phyloP scores from a whole-genome alignment of 78 protist species.

The Chrysochromulina tobinii region DNA sequence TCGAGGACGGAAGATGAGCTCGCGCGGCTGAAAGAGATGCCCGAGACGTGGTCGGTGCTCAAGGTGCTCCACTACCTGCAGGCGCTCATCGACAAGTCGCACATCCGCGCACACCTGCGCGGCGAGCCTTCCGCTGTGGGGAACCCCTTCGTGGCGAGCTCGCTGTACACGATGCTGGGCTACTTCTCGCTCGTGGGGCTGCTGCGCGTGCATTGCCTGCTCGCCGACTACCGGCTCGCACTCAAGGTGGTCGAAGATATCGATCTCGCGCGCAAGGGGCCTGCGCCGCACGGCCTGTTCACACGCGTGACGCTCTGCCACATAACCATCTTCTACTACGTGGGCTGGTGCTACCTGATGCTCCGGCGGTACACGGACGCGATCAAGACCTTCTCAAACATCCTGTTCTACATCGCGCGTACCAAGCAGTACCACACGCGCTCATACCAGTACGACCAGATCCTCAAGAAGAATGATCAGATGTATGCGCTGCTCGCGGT shows the following conservation, averaged over 20 bases:
- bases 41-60: slow-evolving; percentile 36
- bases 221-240: slow-evolving; percentile 81
- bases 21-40: background rate
- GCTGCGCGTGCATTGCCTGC: slow-evolving; percentile 82
- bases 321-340: slow-evolving; percentile 70
- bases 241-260: slow-evolving; percentile 63
- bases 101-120: slow-evolving; percentile 43
- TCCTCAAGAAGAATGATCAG: slow-evolving; percentile 82
- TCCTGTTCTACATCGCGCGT: slow-evolving; percentile 61
- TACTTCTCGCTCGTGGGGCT: slow-evolving; percentile 49
- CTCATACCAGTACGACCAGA: slow-evolving; percentile 49
- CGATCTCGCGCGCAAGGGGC: slow-evolving; percentile 53
- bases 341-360: slow-evolving; percentile 83
- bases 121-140: background rate
- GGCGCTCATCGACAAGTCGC: slow-evolving; percentile 31
- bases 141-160: background rate
- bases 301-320: slow-evolving; percentile 78
- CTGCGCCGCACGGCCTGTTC: slow-evolving; percentile 29
- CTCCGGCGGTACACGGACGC: slow-evolving; percentile 83
- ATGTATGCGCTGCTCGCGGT: slow-evolving; percentile 83
- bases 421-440: slow-evolving; percentile 51
- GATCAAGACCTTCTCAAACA: slow-evolving; percentile 50
- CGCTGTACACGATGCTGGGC: slow-evolving; percentile 67
- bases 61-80: slow-evolving; percentile 45
- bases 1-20: background rate